These are phyloP conservation scores for Yamadazyma trypodendri DNA, from an alignment of 1,139 yeast genomes.

Conservation along the genomic window DNA sequence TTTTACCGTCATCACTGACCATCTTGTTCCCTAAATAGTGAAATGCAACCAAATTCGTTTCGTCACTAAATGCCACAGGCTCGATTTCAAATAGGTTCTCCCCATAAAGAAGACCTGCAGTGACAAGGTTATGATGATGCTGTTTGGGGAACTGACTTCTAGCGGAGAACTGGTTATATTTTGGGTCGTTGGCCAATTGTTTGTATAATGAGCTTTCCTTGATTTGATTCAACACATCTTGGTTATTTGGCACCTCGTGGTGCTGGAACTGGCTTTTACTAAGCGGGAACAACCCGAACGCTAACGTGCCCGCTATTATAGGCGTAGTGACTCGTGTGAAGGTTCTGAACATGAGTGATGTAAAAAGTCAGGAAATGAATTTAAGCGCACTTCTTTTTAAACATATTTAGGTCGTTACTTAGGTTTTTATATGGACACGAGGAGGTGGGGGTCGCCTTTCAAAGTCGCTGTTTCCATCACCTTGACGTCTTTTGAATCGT, in stretches of 20 bases:
- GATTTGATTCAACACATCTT: constrained; percentile 31
- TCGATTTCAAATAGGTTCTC: constrained; percentile 62
- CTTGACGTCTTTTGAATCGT: constrained; percentile 1
- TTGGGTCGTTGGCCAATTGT: constrained; percentile 25
- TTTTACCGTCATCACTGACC: constrained; percentile 66
- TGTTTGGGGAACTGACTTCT: constrained; percentile 57
- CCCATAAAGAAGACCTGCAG: constrained; percentile 65
- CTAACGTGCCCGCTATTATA: constrained; percentile 44
- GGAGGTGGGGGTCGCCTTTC: not conserved
- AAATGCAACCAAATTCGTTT: constrained; percentile 52
- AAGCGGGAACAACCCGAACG: constrained; percentile 44
- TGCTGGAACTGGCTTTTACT: constrained; percentile 33
- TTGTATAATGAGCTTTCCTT: constrained; percentile 32
- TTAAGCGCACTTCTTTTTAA: constrained; percentile 1
- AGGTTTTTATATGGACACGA: no score
- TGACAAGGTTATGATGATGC: constrained; percentile 62
- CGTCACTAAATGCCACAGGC: constrained; percentile 57
- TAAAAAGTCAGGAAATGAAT: not conserved
- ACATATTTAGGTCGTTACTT: no score
- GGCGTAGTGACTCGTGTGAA: constrained; percentile 31
- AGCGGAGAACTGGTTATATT: constrained; percentile 24
- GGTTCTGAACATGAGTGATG: constrained; percentile 23
- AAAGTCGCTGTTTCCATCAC: constrained; percentile 1
- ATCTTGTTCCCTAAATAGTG: constrained; percentile 70
- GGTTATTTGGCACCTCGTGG: constrained; percentile 26